Conservation (phyloP, 352 stramenopile species). For the Pythium sp. region DNA sequence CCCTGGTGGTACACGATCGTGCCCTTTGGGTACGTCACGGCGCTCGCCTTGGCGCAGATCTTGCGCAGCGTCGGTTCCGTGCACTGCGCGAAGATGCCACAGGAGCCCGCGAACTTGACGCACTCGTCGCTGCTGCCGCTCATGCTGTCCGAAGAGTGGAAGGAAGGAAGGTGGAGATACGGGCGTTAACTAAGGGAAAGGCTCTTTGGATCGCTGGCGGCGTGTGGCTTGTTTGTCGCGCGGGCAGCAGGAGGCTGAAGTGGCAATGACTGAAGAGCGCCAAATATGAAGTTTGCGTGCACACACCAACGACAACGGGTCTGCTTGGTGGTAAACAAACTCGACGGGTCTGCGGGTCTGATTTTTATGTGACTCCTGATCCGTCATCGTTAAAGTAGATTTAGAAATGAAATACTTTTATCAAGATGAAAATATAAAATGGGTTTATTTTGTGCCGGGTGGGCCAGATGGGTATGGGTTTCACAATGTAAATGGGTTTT, state of each 20-base stretch:
- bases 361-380: neutral
- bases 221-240: neutral
- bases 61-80: constrained; percentile 76
- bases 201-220: constrained; percentile 1
- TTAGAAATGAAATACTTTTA: neutral
- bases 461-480: constrained; percentile 1
- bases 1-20: constrained; percentile 79
- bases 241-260: constrained; percentile 13
- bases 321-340: constrained; percentile 4
- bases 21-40: constrained; percentile 72
- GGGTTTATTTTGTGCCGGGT: neutral
- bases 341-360: neutral
- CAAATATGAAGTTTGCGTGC: constrained; percentile 8
- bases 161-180: neutral
- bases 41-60: constrained; percentile 61
- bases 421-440: neutral
- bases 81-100: constrained; percentile 82
- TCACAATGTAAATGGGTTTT: neutral
- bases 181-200: neutral
- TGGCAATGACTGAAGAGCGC: constrained; percentile 15
- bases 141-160: constrained; percentile 21
- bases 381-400: neutral
- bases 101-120: constrained; percentile 53
- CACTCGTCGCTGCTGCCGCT: constrained; percentile 48
- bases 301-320: neutral